Base-by-base conservation (phyloP, 1,284 basidiomycete species). In the Moniliella sp. region DNA sequence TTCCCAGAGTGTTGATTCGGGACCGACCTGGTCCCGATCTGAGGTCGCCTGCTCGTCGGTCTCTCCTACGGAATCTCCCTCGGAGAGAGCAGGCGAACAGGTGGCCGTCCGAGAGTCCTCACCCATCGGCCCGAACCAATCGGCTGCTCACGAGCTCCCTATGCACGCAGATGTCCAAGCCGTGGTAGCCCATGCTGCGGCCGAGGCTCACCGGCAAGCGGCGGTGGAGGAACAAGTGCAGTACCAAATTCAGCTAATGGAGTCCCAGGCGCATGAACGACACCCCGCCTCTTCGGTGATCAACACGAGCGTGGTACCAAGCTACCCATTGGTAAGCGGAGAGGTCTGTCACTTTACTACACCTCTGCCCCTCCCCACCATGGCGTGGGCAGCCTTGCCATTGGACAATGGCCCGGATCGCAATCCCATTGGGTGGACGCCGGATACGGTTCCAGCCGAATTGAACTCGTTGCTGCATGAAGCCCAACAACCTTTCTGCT, bases 61-160 rank as follows among this genome's bases (percentile, higher is more conserved):
- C 15, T 39, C 26, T 16, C 38, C 26, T 30, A 30, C 32, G 21
- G 40, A 33, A 9, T 42, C 32, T 8, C 43, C 39, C 3, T 38
- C 43, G 28, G 49, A 41, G 19, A 39, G 43, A 8, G 41, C 43
- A 13, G 32, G 29, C 4, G 45, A 47, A 12, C 48, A 41, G 25
- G 47, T 38, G n/a, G 41, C 43, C 14, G 41, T 37, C 13, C 39
- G 34, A 27, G 43, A 39, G 9, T 40, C 42, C 15, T 36, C 39
- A 12, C 49, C 40, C 18, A 42, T 31, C 27, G 44, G 40, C 29
- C 37, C 38, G 21, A 34, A 39, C 17, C 41, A 31, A 8, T 38
- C 36, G 28, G 35, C 36, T 8, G 13, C 12, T 11, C 17, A 19
- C 15, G 25, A 36, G 27, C 25, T 32, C n/a, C 33, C 30, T 19